A percentile compares a stretch with the other conserved stretches of the same genome.
Evolutionary conservation across 208 protist genomes (phyloP).

Genomic region (Acanthamoeba lenticulata): DNA sequence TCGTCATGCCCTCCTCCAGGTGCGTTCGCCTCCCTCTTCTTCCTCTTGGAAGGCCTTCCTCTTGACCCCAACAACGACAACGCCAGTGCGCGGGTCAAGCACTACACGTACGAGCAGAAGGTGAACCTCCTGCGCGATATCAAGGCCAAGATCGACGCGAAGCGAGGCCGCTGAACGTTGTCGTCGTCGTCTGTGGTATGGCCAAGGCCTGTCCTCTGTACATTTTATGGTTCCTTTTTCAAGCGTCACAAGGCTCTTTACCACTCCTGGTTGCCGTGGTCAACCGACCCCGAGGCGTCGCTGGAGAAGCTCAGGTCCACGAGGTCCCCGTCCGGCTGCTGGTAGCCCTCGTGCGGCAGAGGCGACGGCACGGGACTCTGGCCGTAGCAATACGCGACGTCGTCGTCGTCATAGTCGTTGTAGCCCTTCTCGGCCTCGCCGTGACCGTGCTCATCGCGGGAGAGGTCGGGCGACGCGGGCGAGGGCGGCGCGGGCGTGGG

Average conservation of each 20-base stretch:
- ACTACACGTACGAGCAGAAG: slow-evolving; percentile 56
- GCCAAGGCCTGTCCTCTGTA: no score
- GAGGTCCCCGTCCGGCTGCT: no score
- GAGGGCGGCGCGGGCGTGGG: neutral
- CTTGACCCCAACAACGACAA: neutral
- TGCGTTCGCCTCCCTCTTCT: neutral
- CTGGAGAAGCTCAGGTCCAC: no score
- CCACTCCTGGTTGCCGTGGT: no score
- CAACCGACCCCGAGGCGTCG: no score
- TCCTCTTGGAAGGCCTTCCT: neutral
- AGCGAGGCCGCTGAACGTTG: neutral
- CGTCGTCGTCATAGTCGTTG: neutral
- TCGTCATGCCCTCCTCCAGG: slow-evolving; percentile 49
- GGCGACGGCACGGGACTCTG: no score
- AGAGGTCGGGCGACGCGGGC: neutral
- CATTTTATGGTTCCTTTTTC: no score
- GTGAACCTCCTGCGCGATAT: neutral
- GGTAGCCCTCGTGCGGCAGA: no score
- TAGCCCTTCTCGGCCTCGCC: neutral
- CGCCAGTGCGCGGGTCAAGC: slow-evolving; percentile 30
- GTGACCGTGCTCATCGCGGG: no score
- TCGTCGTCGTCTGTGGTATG: no score
- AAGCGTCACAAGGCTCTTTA: no score
- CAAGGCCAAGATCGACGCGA: neutral
- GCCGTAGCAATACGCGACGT: neutral